Evolutionary conservation across 2,329 filamentous ascomycete species (phyloP), one percentile per base, ranked within the genome.

Genomic region (Aspergillus sp.): DNA sequence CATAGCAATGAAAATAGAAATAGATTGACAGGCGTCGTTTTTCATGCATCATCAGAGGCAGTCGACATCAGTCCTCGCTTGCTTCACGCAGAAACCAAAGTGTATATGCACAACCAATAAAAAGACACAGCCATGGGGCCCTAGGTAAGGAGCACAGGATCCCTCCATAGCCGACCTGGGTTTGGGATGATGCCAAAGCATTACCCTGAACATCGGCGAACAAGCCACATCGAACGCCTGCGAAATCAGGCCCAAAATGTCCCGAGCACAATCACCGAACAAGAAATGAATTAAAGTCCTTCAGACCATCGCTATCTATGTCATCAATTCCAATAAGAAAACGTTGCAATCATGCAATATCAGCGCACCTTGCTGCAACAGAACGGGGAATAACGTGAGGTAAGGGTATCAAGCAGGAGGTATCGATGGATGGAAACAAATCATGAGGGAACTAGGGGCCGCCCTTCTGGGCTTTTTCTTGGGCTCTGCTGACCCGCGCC

Each of bases 401-500:
- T 30, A 43, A 42, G 47, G 47, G 47, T 50, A 50, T 50, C 46
- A 49, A 48, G 44, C 45, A 40, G 55, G 49, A 48, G 46, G 42
- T 34, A 45, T 41, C 42, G 43, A 43, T 45, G 33, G 29, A 30
- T 35, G 36, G 48, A 48, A 47, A 35, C 36, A 32, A 41, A 38
- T 39, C 41, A 42, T 25, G 19, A 39, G 22, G 34, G 33, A 24
- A 37, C 39, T 47, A 61, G 35, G 46, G 40, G 19, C 57, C 54
- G 26, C 59, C 78, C 58, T 84, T 84, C 43, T 78, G 74, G 39
- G 78, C 78, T 63, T 84, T 85, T 63, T 96, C 89, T 52, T 89
- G 81, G 15, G 82, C 82, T 57, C 88, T 75, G 43, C 86, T 86
- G 56, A 85, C 78, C 45, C 88, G 75, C 29, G 89, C 89, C 26